Base-by-base conservation (phyloP, 1,284 basidiomycete species). In the Ustilago bromivora region DNA sequence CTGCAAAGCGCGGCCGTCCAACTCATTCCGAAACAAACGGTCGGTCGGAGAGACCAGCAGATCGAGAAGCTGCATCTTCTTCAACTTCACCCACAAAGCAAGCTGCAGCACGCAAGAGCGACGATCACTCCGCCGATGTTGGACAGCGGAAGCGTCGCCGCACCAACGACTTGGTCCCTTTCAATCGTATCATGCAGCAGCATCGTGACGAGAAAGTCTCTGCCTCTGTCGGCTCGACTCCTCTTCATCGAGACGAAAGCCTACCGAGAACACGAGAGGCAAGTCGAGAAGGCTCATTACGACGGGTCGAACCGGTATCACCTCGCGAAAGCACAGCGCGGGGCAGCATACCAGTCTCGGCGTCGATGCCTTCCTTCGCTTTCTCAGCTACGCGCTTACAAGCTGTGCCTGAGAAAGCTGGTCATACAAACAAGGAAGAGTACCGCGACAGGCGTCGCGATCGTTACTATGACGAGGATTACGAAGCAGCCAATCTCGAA, bases 61-160 rank as follows among this genome's bases (percentile, higher is more conserved):
- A 60, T 11, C 47, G 28, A 41, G 55, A 46, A 12, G 15, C 47
- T 3, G 15, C 17, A 19, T 23, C 38, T 3, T 47, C 49, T 17
- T 57, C 60, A 4, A 23, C 43, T 9, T 47, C 71, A 1, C 15
- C 58, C 4, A 38, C 36, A 17, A 74, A 66, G 32, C 60, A 56
- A 8, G 49, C 58, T 10, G 28, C 23, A 19, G 28, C 43, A 4
- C 58, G 56, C 10, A 49, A 66, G 28, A 46, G 43, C 11, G 53
- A 51, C 11, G 66, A 66, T 13, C 62, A 66, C 1, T 23, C 13
- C 4, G 17, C 43, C 3, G 63, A 73, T 10, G 15, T 58, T 8
- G 23, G n/a, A 9, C 66, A 61, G 38, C 66, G 72, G 57, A 75
- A 75, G 31, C 66, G 72, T 43, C 59, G 72, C 15, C 66, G 72